Percentiles rank a stretch among this genome's conserved stretches.
Conservation (phyloP, 2,329 filamentous ascomycete species). For the Colletotrichum graminicola region DNA sequence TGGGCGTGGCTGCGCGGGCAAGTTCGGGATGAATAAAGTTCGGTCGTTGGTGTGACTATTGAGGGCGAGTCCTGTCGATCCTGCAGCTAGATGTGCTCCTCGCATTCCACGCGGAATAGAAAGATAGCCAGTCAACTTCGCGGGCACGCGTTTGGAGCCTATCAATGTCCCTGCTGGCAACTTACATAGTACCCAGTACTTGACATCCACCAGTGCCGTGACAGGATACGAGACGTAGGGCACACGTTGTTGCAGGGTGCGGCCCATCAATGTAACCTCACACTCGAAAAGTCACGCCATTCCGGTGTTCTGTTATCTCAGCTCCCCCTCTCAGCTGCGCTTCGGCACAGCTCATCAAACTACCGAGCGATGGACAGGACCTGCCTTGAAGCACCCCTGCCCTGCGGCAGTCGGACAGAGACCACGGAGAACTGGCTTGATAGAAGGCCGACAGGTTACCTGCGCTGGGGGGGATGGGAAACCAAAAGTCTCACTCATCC, state of each 20-base stretch:
- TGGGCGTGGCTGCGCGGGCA: background rate
- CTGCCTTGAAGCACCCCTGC: background rate
- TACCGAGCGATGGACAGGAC: background rate
- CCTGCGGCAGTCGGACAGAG: background rate
- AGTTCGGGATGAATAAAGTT: conserved; percentile 21
- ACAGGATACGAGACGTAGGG: conserved; percentile 7
- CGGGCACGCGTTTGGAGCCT: conserved; percentile 5
- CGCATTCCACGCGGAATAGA: conserved; percentile 17
- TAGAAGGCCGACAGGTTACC: too few species aligned
- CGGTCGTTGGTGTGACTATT: conserved; percentile 28
- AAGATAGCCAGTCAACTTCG: background rate
- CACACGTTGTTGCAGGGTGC: conserved; percentile 18
- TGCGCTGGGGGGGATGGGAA: background rate
- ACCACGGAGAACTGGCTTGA: background rate
- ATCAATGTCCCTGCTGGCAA: background rate
- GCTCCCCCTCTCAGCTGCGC: background rate
- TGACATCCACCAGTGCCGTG: background rate
- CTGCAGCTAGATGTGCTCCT: conserved; percentile 24
- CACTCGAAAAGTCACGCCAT: conserved; percentile 36
- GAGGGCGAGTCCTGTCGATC: conserved; percentile 33
- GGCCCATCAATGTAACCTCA: conserved; percentile 24
- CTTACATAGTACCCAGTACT: too few species aligned
- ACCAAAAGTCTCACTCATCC: background rate
- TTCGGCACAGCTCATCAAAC: background rate
- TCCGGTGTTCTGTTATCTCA: background rate